Evolutionary conservation across 2,329 filamentous ascomycete genomes (phyloP).

Genomic region (Cladosporium sp.): DNA sequence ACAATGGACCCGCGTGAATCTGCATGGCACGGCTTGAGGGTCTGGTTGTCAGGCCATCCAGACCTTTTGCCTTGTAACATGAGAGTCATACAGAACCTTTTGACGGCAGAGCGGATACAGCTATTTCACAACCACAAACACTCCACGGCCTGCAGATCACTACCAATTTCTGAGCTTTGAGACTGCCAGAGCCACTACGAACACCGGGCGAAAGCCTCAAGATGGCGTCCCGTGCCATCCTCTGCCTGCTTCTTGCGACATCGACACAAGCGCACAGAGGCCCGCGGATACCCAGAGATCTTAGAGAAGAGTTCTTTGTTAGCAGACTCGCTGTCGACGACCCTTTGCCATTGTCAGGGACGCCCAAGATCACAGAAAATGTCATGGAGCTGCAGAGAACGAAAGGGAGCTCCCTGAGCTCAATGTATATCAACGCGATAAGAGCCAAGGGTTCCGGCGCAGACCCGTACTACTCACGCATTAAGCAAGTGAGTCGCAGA

Average conservation of each 20-base stretch:
- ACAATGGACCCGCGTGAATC: too few relatives aligned
- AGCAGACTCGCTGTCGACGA: background rate
- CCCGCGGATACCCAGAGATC: slow-evolving; percentile 3
- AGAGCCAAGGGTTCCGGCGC: slow-evolving; percentile 12
- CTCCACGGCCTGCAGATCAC: too few relatives aligned
- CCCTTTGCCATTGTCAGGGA: background rate
- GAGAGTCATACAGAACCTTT: too few relatives aligned
- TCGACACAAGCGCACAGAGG: background rate
- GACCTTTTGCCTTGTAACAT: too few relatives aligned
- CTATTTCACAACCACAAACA: too few relatives aligned
- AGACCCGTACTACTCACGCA: slow-evolving; percentile 18
- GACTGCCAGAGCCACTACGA: too few relatives aligned
- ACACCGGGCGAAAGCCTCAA: background rate
- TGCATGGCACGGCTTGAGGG: too few relatives aligned
- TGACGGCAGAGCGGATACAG: too few relatives aligned
- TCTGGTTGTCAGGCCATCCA: too few relatives aligned
- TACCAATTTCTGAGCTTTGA: too few relatives aligned
- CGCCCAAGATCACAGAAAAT: slow-evolving; percentile 12
- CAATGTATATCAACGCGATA: slow-evolving; percentile 23
- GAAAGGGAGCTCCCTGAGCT: slow-evolving; percentile 20
- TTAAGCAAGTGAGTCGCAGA: slow-evolving; percentile 21
- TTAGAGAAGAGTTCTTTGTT: background rate
- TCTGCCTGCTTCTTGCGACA: background rate
- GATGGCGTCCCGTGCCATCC: background rate
- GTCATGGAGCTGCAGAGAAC: slow-evolving; percentile 19